phyloP scores from a whole-genome alignment of 1,139 yeast genomes.

The Torulaspora globosa region DNA sequence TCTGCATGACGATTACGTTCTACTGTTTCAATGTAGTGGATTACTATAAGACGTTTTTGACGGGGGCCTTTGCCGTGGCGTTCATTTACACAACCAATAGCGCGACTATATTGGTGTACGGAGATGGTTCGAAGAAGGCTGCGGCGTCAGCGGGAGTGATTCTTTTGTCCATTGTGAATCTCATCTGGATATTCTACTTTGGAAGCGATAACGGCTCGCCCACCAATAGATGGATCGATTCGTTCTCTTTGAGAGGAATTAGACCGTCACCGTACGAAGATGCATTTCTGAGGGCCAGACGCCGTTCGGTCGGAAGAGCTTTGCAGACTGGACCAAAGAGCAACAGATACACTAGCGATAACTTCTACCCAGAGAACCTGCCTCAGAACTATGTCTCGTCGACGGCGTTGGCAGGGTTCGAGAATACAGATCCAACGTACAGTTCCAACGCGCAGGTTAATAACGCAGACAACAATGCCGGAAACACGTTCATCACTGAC shows the following conservation, averaged over 20 bases:
- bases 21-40: constrained; percentile 68
- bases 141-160: constrained; percentile 95
- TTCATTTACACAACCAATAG: constrained; percentile 80
- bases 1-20: constrained; percentile 52
- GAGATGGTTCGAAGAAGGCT: constrained; percentile 57
- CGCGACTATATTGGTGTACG: constrained; percentile 73
- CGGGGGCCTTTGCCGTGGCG: constrained; percentile 45
- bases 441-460: constrained; percentile 22
- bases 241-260: constrained; percentile 51
- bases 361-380: constrained; percentile 17
- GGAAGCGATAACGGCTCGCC: constrained; percentile 81
- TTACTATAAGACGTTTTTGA: constrained; percentile 51
- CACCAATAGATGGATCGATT: constrained; percentile 77
- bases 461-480: constrained; percentile 12
- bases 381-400: constrained; percentile 38
- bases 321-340: constrained; percentile 7
- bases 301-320: constrained; percentile 18
- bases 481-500: constrained; percentile 31
- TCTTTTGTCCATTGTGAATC: constrained; percentile 70
- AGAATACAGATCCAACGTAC: constrained; percentile 34
- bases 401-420: constrained; percentile 40
- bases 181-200: constrained; percentile 79
- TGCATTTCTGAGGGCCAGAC: constrained; percentile 25
- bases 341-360: constrained; percentile 11
- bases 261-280: constrained; percentile 37